Conservation (phyloP, 768 basidiomycete species). For the Lactifluus volemus region DNA sequence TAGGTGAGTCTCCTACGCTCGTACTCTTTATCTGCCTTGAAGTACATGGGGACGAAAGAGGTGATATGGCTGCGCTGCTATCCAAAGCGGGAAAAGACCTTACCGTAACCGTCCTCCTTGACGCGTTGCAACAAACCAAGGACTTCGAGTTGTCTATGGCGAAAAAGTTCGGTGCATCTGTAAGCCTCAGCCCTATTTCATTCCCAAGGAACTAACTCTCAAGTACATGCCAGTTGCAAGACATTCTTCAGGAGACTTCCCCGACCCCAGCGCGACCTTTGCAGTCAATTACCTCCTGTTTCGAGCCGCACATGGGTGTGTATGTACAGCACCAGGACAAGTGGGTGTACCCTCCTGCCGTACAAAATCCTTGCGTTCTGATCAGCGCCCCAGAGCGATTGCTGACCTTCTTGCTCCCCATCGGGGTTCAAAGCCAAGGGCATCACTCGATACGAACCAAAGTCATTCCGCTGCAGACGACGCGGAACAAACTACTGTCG, state of each 20-base stretch:
- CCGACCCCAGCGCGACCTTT: conserved; percentile 40
- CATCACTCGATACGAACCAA: conserved; percentile 52
- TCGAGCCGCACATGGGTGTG: conserved; percentile 86
- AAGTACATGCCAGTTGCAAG: conserved; percentile 40
- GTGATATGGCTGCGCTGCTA: conserved; percentile 73
- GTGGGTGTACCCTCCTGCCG: conserved; percentile 33
- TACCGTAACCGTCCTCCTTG: conserved; percentile 71
- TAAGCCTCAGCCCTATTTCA: conserved; percentile 26
- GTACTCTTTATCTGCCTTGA: neutral
- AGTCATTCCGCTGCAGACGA: conserved; percentile 34
- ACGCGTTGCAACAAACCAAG: conserved; percentile 74
- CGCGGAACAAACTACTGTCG: conserved; percentile 40
- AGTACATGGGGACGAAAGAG: conserved; percentile 35
- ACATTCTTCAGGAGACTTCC: conserved; percentile 49
- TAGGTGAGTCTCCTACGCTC: conserved; percentile 37
- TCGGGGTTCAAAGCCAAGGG: conserved; percentile 51
- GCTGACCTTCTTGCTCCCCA: conserved; percentile 86
- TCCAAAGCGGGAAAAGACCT: conserved; percentile 69
- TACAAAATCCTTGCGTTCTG: neutral
- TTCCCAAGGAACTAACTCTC: neutral
- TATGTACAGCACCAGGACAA: conserved; percentile 97
- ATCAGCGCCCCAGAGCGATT: conserved; percentile 51
- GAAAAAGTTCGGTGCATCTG: conserved; percentile 75
- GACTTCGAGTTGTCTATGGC: conserved; percentile 83
- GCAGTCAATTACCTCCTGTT: conserved; percentile 77